These are phyloP conservation scores for Barnettozyma siamensis DNA, from an alignment of 805 yeast genomes.

Conservation along the genomic window DNA sequence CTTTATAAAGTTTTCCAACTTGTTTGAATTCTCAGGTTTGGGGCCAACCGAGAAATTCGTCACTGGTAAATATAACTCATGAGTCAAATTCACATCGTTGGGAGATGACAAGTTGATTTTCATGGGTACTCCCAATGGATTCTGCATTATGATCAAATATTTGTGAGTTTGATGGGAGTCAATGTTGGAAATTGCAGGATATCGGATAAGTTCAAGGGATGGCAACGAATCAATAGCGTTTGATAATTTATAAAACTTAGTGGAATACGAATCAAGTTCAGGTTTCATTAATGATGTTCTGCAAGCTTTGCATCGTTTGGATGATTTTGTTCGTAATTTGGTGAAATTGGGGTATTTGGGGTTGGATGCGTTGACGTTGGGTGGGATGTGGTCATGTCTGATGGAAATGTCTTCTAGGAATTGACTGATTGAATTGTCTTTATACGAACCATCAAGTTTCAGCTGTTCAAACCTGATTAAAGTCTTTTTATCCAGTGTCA, in stretches of 20 bases:
- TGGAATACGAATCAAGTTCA: constrained; percentile 20
- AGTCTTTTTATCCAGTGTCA: constrained; percentile 13
- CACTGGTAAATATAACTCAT: constrained; percentile 15
- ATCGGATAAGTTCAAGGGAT: constrained; percentile 5
- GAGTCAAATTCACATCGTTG: constrained; percentile 1
- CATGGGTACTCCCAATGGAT: constrained; percentile 13
- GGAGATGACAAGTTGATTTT: constrained; percentile 13
- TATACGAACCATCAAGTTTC: constrained; percentile 5
- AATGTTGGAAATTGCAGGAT: constrained; percentile 3
- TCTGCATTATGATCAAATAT: constrained; percentile 12
- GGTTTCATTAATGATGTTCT: constrained; percentile 25
- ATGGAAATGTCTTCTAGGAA: constrained; percentile 13
- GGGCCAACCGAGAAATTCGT: constrained; percentile 13
- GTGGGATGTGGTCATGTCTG: background rate
- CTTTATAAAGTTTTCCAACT: constrained; percentile 18
- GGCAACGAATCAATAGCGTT: constrained; percentile 25
- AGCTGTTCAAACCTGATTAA: constrained; percentile 14
- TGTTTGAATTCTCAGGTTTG: constrained; percentile 14
- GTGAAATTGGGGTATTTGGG: constrained; percentile 14
- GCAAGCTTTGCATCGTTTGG: constrained; percentile 26
- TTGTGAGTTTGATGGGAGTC: background rate
- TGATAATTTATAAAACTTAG: constrained; percentile 24
- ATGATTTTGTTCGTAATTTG: constrained; percentile 17
- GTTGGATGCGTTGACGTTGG: constrained; percentile 1
- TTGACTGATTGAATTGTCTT: constrained; percentile 10